Base-by-base conservation (phyloP, 306 rosid species). In the Morella rubra region DNA sequence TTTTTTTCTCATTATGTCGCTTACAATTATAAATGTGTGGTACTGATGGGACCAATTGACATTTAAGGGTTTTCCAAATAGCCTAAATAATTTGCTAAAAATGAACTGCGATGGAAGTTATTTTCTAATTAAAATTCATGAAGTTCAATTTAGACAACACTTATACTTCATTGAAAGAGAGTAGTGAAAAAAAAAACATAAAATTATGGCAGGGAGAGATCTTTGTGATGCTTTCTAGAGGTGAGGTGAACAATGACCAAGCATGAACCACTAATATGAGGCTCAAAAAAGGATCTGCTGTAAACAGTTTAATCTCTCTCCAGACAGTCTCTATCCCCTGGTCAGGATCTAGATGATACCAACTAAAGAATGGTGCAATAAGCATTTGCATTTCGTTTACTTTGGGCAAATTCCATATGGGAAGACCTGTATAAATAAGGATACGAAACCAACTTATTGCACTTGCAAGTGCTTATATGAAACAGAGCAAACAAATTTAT, bases 371-470 rank as follows among this genome's bases (percentile, higher is more conserved):
- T n/a, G n/a, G n/a, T n/a, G n/a, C n/a, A n/a, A n/a, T n/a, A n/a
- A n/a, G n/a, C n/a, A n/a, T n/a, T n/a, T n/a, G n/a, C n/a, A n/a
- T n/a, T n/a, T n/a, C n/a, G n/a, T n/a, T n/a, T n/a, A n/a, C n/a
- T n/a, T n/a, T n/a, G n/a, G n/a, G n/a, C n/a, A n/a, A n/a, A n/a
- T n/a, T 24, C 98, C 97, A 82, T 88, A 93, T 62, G 97, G 91
- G 73, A 87, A 84, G 76, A 93, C 93, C 98, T 93, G 91, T 58
- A 76, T 73, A 71, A 71, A 70, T 68, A 44, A 81, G 80, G 55
- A 82, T 5, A 55, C 73, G 46, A 80, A 61, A 74, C 76, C 74
- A 71, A 79, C n/a, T 24, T n/a, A 40, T 24, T 19, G 41, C 41
- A 71, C 77, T 52, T 40, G 56, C 50, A 76, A 56, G 44, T 19